Evolutionary conservation across 164 flowering plant species (phyloP), one percentile per base, ranked within the genome.

Genomic region (Dillenia suffruticosa): DNA sequence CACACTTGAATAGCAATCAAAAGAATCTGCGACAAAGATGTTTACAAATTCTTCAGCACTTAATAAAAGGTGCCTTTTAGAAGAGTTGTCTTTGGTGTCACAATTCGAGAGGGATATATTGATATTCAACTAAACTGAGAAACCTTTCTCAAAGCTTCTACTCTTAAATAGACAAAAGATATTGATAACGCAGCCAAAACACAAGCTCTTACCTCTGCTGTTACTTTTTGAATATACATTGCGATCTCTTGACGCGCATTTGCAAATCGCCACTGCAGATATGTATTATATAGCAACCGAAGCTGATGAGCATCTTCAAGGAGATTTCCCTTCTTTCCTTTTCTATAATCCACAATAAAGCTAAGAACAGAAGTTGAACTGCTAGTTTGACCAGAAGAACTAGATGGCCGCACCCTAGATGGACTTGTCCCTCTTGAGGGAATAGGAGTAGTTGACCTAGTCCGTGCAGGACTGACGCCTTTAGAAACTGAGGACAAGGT

Each of bases 261-360:
- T 47, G 79, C 82, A 79, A 70, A 88, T 53, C 81, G 65, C 97
- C 99, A 94, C 61, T 94, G 99, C 79, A 89, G 71, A 61, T 75
- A 74, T 76, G 90, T 85, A 71, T 94, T 94, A 66, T 91, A 82
- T 46, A 89, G 66, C 48, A 91, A 67, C 62, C 94, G 79, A 56
- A 94, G 70, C 60, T 85, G 92, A 78, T 91, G 99, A 68, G 80
- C 97, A 70, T 94, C 97, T 78, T 94, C 97, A 14, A 87, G 68
- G 64, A 78, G 83, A 72, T 72, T 82, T 48, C 76, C 76, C 68
- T 86, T 94, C 77, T 83, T 89, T 45, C 93, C 88, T 68, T 82
- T 88, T 64, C 76, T 82, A 61, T 83, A 69, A 77, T 91, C 96
- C 3, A 84, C 84, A 44, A 84, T 68, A 72, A 84, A 94, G 70